Conservation (phyloP, 2,329 filamentous ascomycete genomes). For the Leptographium procerum region DNA sequence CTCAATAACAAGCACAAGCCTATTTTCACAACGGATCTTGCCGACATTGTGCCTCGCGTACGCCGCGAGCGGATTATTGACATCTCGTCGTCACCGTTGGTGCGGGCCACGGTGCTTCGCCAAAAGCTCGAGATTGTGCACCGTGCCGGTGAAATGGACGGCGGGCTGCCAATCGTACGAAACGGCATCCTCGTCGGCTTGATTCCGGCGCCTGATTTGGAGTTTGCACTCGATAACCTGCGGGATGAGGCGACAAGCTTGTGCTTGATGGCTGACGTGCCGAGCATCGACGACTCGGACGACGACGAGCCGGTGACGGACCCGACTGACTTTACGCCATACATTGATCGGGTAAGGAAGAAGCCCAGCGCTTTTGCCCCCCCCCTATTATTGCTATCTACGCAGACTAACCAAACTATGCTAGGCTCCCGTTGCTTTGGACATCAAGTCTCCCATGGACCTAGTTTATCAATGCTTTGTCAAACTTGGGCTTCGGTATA, state of each 20-base stretch:
- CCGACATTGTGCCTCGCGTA: slow-evolving; percentile 70
- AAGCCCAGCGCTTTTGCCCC: not conserved
- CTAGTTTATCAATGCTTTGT: slow-evolving; percentile 94
- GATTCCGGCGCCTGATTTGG: slow-evolving; percentile 87
- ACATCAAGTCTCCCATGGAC: slow-evolving; percentile 84
- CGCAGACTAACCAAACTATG: not conserved
- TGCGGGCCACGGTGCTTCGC: slow-evolving; percentile 66
- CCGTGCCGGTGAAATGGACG: slow-evolving; percentile 78
- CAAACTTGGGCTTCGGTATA: slow-evolving; percentile 83
- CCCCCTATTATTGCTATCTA: no score
- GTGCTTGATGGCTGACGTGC: slow-evolving; percentile 70
- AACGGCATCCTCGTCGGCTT: slow-evolving; percentile 73
- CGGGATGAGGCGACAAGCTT: slow-evolving; percentile 59
- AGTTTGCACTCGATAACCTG: slow-evolving; percentile 81
- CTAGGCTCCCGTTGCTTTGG: slow-evolving; percentile 67
- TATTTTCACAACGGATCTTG: slow-evolving; percentile 77
- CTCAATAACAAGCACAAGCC: slow-evolving; percentile 94
- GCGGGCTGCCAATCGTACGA: slow-evolving; percentile 77
- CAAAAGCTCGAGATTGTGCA: slow-evolving; percentile 73
- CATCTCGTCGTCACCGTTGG: slow-evolving; percentile 69
- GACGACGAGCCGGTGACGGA: slow-evolving; percentile 37
- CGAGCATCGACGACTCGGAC: slow-evolving; percentile 52
- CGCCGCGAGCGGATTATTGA: slow-evolving; percentile 75
- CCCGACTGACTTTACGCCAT: slow-evolving; percentile 77
- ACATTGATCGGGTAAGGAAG: slow-evolving; percentile 66